Evolutionary conservation across 2,329 filamentous ascomycete species (phyloP).

Genomic region (Fusarium poae): DNA sequence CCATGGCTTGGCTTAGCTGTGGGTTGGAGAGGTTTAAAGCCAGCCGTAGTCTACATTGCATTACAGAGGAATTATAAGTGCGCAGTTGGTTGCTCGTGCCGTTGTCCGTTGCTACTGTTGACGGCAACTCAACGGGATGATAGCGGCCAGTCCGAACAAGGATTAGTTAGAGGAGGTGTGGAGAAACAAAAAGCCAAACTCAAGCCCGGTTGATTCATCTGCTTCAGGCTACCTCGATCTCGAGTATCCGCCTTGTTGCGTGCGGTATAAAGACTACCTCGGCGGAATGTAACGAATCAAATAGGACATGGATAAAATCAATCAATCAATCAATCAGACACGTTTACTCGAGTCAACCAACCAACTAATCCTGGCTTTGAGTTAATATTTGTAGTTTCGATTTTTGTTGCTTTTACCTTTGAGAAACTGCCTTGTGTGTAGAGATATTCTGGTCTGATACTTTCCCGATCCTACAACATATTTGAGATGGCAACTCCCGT

Average conservation of each 20-base stretch:
- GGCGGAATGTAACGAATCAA: conserved; percentile 27
- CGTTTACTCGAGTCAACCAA: conserved; percentile 11
- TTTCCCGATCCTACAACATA: conserved; percentile 10
- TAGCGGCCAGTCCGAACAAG: conserved; percentile 39
- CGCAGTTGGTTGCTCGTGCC: conserved; percentile 2
- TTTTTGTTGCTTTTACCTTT: conserved; percentile 37
- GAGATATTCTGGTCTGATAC: neutral
- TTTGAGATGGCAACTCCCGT: conserved; percentile 2
- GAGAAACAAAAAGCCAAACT: conserved; percentile 24
- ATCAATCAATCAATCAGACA: conserved; percentile 9
- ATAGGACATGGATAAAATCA: conserved; percentile 21
- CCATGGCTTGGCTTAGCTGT: conserved; percentile 9
- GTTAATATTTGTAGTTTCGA: conserved; percentile 30
- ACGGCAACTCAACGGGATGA: conserved; percentile 22
- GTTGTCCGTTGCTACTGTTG: conserved; percentile 5
- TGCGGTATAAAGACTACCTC: conserved; percentile 36
- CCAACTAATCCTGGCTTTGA: conserved; percentile 28
- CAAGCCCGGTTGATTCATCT: conserved; percentile 25
- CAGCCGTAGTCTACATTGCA: neutral
- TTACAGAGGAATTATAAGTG: neutral
- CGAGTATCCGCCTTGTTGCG: conserved; percentile 29
- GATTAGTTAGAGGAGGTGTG: conserved; percentile 41
- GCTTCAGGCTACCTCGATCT: conserved; percentile 33
- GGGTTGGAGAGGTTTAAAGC: neutral
- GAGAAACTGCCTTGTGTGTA: conserved; percentile 16